A percentile compares a stretch with the other conserved stretches of the same genome.
Evolutionary conservation across 1,284 basidiomycete genomes (phyloP).

Genomic region (Cutaneotrichosporon dermatis): DNA sequence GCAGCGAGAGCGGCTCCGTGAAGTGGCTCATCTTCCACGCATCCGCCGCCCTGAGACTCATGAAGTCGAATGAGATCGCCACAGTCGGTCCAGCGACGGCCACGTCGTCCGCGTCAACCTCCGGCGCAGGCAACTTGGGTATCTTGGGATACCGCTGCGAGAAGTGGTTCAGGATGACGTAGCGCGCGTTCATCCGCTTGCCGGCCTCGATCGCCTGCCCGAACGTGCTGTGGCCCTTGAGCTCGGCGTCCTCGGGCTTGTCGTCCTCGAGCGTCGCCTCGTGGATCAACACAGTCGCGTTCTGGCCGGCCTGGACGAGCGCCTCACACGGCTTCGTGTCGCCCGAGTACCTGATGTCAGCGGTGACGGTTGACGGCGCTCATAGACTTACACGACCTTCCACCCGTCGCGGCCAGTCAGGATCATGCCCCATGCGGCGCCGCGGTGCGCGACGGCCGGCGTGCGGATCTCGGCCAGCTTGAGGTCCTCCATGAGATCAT

Average conservation of each 20-base stretch:
- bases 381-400: conserved; percentile 63
- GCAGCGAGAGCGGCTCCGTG: conserved; percentile 63
- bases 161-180: conserved; percentile 88
- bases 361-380: too few relatives aligned
- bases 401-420: conserved; percentile 68
- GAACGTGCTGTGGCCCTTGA: conserved; percentile 84
- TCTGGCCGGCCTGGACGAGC: conserved; percentile 63
- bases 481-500: conserved; percentile 25
- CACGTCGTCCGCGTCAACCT: neutral
- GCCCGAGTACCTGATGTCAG: conserved; percentile 56
- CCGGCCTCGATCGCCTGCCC: conserved; percentile 80
- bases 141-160: conserved; percentile 89
- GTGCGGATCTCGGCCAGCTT: conserved; percentile 54
- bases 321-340: conserved; percentile 76
- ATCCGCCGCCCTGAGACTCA: conserved; percentile 64
- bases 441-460: conserved; percentile 69
- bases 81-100: conserved; percentile 48
- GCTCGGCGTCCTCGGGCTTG: conserved; percentile 64
- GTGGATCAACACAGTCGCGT: conserved; percentile 81
- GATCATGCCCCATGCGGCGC: conserved; percentile 64
- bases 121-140: conserved; percentile 52
- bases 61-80: conserved; percentile 76
- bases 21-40: conserved; percentile 78
- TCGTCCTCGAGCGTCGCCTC: conserved; percentile 84
- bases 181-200: conserved; percentile 71